Conservation (phyloP, 306 rosid species). For the Castanospermum australe region DNA sequence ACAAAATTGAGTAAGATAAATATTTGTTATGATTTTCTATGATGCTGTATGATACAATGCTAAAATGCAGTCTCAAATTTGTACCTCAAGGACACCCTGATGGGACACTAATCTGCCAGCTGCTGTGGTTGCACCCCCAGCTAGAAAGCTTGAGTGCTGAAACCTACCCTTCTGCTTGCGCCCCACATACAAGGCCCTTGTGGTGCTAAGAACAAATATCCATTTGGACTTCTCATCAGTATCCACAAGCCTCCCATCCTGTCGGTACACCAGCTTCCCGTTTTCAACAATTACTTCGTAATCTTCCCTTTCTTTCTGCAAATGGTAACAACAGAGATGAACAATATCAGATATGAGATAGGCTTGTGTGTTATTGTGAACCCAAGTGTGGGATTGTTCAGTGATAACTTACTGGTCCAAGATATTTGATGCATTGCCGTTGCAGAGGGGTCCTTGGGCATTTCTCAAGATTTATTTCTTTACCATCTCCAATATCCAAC, state of each 20-base stretch:
- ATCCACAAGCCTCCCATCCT: slow-evolving; percentile 48
- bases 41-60: neutral
- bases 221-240: slow-evolving; percentile 75
- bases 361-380: neutral
- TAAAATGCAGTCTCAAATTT: neutral
- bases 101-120: slow-evolving; percentile 88
- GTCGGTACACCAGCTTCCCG: slow-evolving; percentile 58
- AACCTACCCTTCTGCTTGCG: slow-evolving; percentile 76
- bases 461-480: slow-evolving; percentile 67
- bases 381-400: neutral
- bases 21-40: neutral
- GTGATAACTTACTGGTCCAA: slow-evolving; percentile 68
- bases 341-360: neutral
- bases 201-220: slow-evolving; percentile 89
- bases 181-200: slow-evolving; percentile 80
- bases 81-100: slow-evolving; percentile 72
- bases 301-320: slow-evolving; percentile 75
- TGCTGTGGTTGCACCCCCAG: slow-evolving; percentile 92
- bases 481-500: slow-evolving; percentile 91
- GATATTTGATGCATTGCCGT: slow-evolving; percentile 81
- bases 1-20: neutral
- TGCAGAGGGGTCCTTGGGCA: slow-evolving; percentile 65
- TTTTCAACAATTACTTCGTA: slow-evolving; percentile 71
- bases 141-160: slow-evolving; percentile 88
- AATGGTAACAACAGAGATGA: neutral